These are phyloP conservation scores for Puccinia sorghi DNA, from an alignment of 1,284 basidiomycete genomes.

Conservation along the genomic window DNA sequence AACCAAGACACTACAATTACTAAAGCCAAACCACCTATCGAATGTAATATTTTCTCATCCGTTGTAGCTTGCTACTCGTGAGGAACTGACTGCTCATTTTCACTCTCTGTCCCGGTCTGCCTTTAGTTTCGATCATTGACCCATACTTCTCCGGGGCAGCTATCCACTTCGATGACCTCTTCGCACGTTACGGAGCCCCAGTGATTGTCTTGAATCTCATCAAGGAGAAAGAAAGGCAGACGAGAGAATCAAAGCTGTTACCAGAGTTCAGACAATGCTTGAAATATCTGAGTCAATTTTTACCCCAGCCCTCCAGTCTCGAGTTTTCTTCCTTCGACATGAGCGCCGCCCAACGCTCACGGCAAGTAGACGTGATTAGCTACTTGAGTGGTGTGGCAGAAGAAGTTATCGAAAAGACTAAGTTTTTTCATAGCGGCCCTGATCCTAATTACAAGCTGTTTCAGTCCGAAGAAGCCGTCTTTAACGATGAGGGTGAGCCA, in stretches of 20 bases:
- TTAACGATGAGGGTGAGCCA: constrained; percentile 56
- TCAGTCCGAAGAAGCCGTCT: constrained; percentile 51
- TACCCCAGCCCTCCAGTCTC: constrained; percentile 83
- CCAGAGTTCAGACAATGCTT: constrained; percentile 92
- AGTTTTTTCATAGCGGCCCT: constrained; percentile 78
- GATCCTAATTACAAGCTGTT: constrained; percentile 54
- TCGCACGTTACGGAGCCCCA: constrained; percentile 84
- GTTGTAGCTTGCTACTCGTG: no score
- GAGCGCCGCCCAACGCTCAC: constrained; percentile 74
- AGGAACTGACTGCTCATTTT: neutral
- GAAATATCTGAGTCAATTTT: constrained; percentile 89
- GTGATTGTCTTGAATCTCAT: constrained; percentile 95
- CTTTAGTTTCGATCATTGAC: constrained; percentile 83
- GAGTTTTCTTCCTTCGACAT: constrained; percentile 95
- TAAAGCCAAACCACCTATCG: constrained; percentile 50
- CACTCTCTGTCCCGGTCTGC: constrained; percentile 10
- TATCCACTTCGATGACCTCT: constrained; percentile 88
- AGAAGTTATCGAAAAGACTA: constrained; percentile 84
- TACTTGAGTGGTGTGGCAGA: constrained; percentile 94
- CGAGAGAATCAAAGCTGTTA: constrained; percentile 89
- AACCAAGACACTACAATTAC: constrained; percentile 50
- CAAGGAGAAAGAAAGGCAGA: constrained; percentile 69
- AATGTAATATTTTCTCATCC: constrained; percentile 30
- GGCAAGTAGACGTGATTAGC: constrained; percentile 89
- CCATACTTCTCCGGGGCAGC: constrained; percentile 93